Evolutionary conservation across 2,329 filamentous ascomycete genomes (phyloP), one percentile per base, ranked within the genome.

Genomic region (Paradendryphiella salina): DNA sequence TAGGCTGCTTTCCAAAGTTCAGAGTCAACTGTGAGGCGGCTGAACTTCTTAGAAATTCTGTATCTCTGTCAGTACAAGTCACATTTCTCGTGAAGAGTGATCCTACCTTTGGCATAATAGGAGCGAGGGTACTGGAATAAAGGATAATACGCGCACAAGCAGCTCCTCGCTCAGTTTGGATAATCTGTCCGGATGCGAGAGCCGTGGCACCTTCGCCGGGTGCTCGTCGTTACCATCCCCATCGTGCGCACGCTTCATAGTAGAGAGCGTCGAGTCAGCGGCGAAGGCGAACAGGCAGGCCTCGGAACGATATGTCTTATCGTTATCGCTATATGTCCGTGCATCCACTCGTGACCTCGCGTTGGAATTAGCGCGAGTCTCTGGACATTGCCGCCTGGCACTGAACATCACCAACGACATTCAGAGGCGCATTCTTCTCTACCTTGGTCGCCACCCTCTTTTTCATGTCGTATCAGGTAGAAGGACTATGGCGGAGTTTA

Each of bases 1-100:
- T 96, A 99, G 41, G 90, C 83, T 11, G 82, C 82, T 71, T 93
- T 94, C 94, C 94, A 99, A 49, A 97, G 77, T 69, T 96, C 90
- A 0, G 88, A 87, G 72, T 97, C 94, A 46, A 82, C 80, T 6
- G 89, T 82, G 14, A 97, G 80, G 32, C 79, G 79, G 61, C 85
- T 80, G 66, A 96, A 88, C 52, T 88, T 89, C 46, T 77, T 84
- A 1, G 90, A 96, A n/a, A 92, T 80, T 46, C 85, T 80, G 77
- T 15, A 15, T 31, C 5, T 10, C 8, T 17, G 37, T 66, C 5
- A 63, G 40, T n/a, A 33, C 11, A 39, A 31, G 31, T 14, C 17
- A 2, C 23, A n/a, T 4, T 23, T 3, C 1, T n/a, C 8, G 9
- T 7, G 11, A 7, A 13, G 15, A 15, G 4, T n/a, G 10, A 40